Conservation (phyloP, 202 grass and related monocot species). For the Bolboschoenoplectus hybrid region DNA sequence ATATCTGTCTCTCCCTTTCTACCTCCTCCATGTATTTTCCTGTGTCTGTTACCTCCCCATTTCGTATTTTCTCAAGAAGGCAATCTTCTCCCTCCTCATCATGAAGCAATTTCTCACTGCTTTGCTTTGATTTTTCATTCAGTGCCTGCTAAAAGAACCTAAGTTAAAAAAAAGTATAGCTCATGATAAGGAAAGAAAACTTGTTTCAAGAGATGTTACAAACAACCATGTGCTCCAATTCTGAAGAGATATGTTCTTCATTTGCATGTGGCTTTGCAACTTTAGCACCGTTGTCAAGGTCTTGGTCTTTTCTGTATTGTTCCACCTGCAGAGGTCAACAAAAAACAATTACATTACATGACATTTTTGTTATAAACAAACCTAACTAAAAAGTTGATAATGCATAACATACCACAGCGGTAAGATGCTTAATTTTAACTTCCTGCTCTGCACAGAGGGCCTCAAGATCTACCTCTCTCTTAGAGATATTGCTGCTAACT, state of each 20-base stretch:
- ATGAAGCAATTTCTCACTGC: not conserved
- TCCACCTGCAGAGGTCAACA: conserved; percentile 59
- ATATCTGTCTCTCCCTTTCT: conserved; percentile 84
- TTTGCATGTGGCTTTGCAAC: conserved; percentile 17
- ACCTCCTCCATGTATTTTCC: conserved; percentile 56
- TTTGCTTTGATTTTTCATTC: not conserved
- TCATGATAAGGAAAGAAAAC: conserved; percentile 2
- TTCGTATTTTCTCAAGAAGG: conserved; percentile 86
- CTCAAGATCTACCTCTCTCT: conserved; percentile 79
- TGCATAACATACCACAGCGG: conserved; percentile 53
- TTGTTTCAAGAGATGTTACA: not conserved
- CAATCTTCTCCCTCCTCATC: conserved; percentile 43
- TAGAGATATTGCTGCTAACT: conserved; percentile 41
- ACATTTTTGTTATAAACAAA: not conserved
- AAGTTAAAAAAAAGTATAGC: not conserved
- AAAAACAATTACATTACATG: conserved; percentile 14
- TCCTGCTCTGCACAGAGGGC: conserved; percentile 81
- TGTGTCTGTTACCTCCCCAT: conserved; percentile 41
- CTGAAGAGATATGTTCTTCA: conserved; percentile 17
- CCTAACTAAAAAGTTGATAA: not conserved
- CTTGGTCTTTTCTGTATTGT: conserved; percentile 48
- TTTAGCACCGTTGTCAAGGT: conserved; percentile 34
- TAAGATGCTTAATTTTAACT: conserved; percentile 70
- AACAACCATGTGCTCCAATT: conserved; percentile 14
- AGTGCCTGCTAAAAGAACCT: not conserved